A percentile compares a stretch with the other conserved stretches of the same genome.
phyloP scores from a whole-genome alignment of 495 filamentous ascomycete species.

The Xylaria grammica region DNA sequence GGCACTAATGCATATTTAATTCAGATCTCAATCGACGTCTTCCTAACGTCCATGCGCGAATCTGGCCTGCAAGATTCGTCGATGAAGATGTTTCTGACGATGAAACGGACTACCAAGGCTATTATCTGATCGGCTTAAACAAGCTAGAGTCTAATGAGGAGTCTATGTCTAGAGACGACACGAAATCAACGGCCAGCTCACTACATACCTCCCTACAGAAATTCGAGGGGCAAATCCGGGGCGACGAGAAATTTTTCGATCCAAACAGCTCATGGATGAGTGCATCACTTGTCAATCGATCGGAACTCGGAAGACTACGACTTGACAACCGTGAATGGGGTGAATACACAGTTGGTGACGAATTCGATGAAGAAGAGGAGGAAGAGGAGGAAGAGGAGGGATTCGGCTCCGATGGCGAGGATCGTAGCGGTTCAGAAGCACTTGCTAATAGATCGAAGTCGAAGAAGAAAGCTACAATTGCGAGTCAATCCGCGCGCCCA shows the following conservation, averaged over 20 bases:
- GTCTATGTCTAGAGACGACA: conserved; percentile 35
- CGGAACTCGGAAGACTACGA: conserved; percentile 43
- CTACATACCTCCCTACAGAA: conserved; percentile 47
- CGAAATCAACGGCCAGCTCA: conserved; percentile 35
- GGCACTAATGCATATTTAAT: conserved; percentile 32
- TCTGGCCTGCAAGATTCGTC: conserved; percentile 64
- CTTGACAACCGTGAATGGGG: conserved; percentile 58
- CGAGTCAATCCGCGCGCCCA: conserved; percentile 19
- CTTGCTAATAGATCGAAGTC: conserved; percentile 10
- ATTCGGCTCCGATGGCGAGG: conserved; percentile 29
- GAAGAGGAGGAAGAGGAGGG: conserved; percentile 36
- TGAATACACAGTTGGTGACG: conserved; percentile 45
- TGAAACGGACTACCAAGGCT: conserved; percentile 52
- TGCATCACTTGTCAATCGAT: conserved; percentile 43
- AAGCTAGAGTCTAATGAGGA: conserved; percentile 25
- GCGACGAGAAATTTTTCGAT: conserved; percentile 56
- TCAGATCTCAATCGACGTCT: conserved; percentile 53
- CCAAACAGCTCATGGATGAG: conserved; percentile 52
- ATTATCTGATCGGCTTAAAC: conserved; percentile 63
- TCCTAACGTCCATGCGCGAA: conserved; percentile 52
- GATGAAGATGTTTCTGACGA: conserved; percentile 27
- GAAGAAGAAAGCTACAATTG: conserved; percentile 24
- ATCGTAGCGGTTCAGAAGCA: conserved; percentile 1
- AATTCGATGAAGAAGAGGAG: conserved; percentile 35
- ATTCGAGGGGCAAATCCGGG: conserved; percentile 54